These are phyloP conservation scores for Exophiala xenobiotica DNA, from an alignment of 2,329 filamentous ascomycete species.

Conservation along the genomic window DNA sequence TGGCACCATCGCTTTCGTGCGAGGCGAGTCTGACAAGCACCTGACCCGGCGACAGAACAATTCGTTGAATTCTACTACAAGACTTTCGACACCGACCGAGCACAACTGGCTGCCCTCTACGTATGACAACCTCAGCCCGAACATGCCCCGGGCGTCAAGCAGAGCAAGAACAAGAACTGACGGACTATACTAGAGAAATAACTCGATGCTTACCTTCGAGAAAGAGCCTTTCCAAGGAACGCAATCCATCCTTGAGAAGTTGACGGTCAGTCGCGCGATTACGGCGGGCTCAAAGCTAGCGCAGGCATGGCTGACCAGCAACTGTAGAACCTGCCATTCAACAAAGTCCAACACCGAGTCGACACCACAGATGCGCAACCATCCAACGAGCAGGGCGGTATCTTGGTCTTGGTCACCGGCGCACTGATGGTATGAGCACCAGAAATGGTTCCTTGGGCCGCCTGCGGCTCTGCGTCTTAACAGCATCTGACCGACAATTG, in stretches of 20 bases:
- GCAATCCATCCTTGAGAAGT: conserved; percentile 71
- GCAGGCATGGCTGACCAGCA: conserved; percentile 9
- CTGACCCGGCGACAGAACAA: conserved; percentile 60
- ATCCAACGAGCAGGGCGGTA: conserved; percentile 60
- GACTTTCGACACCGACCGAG: conserved; percentile 74
- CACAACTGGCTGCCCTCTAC: conserved; percentile 69
- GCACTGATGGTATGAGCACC: conserved; percentile 77
- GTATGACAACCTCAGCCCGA: conserved; percentile 54
- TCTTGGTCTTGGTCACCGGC: conserved; percentile 86
- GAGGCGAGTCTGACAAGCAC: too few species aligned
- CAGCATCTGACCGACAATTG: not conserved
- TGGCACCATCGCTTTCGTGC: not conserved
- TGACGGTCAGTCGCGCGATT: conserved; percentile 58
- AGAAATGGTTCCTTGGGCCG: too few species aligned
- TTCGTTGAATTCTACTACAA: conserved; percentile 91
- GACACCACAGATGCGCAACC: conserved; percentile 82
- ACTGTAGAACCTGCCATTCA: conserved; percentile 71
- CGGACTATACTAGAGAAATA: conserved; percentile 58
- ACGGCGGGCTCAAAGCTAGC: not conserved
- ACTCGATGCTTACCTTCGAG: conserved; percentile 96
- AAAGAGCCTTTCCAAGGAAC: conserved; percentile 64
- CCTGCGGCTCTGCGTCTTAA: too few species aligned
- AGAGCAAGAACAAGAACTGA: not conserved
- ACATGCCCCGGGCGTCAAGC: conserved; percentile 8
- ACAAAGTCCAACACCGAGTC: conserved; percentile 76